Conservation (phyloP, 208 protist species). For the Borovskyia barvae region DNA sequence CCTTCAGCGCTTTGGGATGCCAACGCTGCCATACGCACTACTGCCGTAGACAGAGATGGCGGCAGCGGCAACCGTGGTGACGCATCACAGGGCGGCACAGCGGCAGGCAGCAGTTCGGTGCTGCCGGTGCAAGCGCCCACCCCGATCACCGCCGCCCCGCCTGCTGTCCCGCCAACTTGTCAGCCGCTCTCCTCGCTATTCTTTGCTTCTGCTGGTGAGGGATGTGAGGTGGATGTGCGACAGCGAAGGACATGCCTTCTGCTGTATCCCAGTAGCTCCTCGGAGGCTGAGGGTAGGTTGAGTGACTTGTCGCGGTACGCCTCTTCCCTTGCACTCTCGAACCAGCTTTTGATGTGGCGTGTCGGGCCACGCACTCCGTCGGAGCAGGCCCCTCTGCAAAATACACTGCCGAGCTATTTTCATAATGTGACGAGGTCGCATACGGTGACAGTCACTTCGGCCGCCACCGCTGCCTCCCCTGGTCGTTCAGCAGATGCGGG, state of each 20-base stretch:
- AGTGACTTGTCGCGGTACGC: no score
- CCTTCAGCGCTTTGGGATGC: no score
- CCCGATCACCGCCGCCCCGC: background rate
- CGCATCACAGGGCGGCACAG: background rate
- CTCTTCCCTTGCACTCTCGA: no score
- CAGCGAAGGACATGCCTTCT: no score
- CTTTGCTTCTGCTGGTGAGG: no score
- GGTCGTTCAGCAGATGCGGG: background rate
- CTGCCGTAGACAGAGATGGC: background rate
- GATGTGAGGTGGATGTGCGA: no score
- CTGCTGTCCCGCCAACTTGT: no score
- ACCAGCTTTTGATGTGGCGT: background rate
- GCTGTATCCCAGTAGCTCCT: no score
- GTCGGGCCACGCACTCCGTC: conserved; percentile 3
- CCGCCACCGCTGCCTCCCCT: background rate
- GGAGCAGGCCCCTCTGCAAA: conserved; percentile 3
- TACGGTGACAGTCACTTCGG: no score
- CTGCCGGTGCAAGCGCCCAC: background rate
- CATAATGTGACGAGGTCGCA: conserved; percentile 2
- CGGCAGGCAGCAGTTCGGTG: background rate
- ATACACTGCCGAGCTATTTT: background rate
- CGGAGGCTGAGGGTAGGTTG: no score
- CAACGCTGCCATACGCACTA: no score
- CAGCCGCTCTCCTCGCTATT: no score
- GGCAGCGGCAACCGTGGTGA: background rate